Evolutionary conservation across 176 grass and related monocot genomes (phyloP).

Genomic region (Lolium rigidum): DNA sequence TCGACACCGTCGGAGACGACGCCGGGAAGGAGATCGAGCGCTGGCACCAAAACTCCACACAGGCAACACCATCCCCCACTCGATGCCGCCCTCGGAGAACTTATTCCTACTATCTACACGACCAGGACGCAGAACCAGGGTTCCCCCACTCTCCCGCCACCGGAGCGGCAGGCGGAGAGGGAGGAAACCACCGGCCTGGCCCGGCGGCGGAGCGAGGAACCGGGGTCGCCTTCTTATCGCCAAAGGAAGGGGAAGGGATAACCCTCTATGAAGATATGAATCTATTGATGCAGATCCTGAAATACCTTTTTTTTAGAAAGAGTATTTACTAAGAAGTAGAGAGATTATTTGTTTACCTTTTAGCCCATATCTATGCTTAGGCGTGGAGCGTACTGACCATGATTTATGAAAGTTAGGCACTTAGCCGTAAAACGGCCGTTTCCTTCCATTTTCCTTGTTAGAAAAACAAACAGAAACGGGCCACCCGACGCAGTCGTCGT

Average conservation of each 20-base stretch:
- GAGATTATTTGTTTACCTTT: too few relatives aligned
- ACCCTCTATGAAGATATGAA: too few relatives aligned
- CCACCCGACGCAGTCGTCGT: slow-evolving; percentile 24
- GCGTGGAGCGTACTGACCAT: not conserved
- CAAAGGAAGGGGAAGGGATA: too few relatives aligned
- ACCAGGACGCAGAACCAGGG: not conserved
- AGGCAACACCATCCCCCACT: not conserved
- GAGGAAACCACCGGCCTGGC: too few relatives aligned
- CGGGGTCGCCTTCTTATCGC: too few relatives aligned
- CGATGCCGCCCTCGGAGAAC: not conserved
- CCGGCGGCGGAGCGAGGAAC: too few relatives aligned
- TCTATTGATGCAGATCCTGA: too few relatives aligned
- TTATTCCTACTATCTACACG: not conserved
- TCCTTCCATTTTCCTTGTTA: not conserved
- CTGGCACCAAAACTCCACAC: not conserved
- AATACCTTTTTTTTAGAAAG: too few relatives aligned
- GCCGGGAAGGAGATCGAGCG: not conserved
- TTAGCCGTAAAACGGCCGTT: slow-evolving; percentile 9
- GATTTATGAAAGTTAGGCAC: slow-evolving; percentile 9
- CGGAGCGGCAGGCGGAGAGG: too few relatives aligned
- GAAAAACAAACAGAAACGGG: not conserved
- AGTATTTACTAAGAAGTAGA: too few relatives aligned
- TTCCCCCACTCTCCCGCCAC: not conserved
- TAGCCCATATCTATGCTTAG: not conserved
- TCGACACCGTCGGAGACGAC: not conserved